Evolutionary conservation across 2,329 filamentous ascomycete species (phyloP), one percentile per base, ranked within the genome.

Genomic region (Aureobasidium musti): DNA sequence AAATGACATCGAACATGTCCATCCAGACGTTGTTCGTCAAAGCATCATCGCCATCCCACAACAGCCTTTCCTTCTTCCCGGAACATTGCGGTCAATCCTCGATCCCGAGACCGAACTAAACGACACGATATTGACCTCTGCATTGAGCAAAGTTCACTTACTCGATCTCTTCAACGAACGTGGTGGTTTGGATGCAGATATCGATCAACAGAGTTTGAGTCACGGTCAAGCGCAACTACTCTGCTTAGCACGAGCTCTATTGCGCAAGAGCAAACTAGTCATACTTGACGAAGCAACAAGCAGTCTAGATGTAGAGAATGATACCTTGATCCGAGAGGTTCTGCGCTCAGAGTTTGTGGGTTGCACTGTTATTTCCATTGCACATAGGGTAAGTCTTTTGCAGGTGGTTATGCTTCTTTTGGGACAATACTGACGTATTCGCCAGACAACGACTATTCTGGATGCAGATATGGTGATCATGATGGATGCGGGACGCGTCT

Each of bases 311-410:
- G 13, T 33, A 8, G 50, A 63, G 7, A 63, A 63, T 5, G 56
- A 66, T 3, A 19, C n/a, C 4, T 5, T 47, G 11, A 64, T 68
- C 10, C 35, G 54, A 10, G 26, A 57, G n/a, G 33, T 68, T 6
- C 5, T 68, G 21, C 30, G 57, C 8, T 23, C 41, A 6, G 77
- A 77, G n/a, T 87, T 89, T 72, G 73, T 75, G 2, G 78, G 77
- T 5, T 83, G 85, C 68, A 91, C 88, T 0, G 83, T 91, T 66
- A 79, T 87, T 59, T 79, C 82, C 0, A 82, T 87, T 1, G 83
- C 83, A 3, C 84, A 87, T 73, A 82, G 84, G 28, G 77, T 86
- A 14, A 54, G 30, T 35, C 17, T 54, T 26, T 21, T 45, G 41
- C 41, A 45, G n/a, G 8, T 4, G 11, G 8, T 10, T 45, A 5